Evolutionary conservation across 164 flowering plant genomes (phyloP).

Genomic region (Cinnamomum micranthum): DNA sequence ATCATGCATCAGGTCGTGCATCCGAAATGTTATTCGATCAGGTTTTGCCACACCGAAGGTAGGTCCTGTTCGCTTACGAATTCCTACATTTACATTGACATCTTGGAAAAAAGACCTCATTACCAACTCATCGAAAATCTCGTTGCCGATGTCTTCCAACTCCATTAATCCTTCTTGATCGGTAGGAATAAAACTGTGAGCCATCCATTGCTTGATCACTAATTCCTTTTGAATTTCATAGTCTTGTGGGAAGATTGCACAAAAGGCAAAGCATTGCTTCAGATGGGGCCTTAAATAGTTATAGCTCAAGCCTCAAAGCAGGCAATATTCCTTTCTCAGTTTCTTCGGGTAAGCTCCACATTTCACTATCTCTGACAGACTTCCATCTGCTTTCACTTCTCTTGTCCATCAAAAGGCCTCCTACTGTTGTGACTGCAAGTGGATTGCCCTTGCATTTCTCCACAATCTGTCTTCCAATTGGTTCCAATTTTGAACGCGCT

Average conservation of each 20-base stretch:
- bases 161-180: not conserved
- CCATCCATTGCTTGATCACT: conserved; percentile 8
- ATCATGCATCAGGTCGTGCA: conserved; percentile 12
- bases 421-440: conserved; percentile 3
- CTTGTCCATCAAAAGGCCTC: not conserved
- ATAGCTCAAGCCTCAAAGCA: conserved; percentile 9
- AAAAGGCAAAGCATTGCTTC: conserved; percentile 9
- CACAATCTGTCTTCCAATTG: not conserved
- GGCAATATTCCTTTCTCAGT: not conserved
- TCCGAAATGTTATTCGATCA: not conserved
- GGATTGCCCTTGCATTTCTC: conserved; percentile 10
- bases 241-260: conserved; percentile 8
- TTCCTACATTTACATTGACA: not conserved
- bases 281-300: not conserved
- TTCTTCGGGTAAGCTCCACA: not conserved
- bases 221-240: not conserved
- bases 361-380: not conserved
- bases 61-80: accelerated
- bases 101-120: conserved; percentile 1
- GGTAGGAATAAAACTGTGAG: not conserved
- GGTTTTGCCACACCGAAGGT: accelerated
- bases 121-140: not conserved
- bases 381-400: not conserved
- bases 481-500: not conserved
- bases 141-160: not conserved